phyloP scores from a whole-genome alignment of 768 basidiomycete species.

The Amanita muscaria region DNA sequence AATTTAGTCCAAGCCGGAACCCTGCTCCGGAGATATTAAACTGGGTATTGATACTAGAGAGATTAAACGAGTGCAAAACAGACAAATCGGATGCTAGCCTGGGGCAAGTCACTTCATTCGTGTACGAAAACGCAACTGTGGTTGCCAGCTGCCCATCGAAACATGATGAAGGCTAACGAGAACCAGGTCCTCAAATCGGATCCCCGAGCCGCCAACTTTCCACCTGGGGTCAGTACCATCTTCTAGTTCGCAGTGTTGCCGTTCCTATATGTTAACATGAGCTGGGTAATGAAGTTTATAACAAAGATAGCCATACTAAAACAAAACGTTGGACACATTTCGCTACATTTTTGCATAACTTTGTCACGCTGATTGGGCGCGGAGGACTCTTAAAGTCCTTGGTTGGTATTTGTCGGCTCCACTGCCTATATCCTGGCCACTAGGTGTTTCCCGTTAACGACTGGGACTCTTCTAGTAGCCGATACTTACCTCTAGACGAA shows the following conservation, averaged over 20 bases:
- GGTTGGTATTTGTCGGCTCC: slow-evolving; percentile 78
- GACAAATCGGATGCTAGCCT: too few relatives aligned
- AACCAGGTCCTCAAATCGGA: slow-evolving; percentile 58
- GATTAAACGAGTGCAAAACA: neutral
- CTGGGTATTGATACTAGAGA: neutral
- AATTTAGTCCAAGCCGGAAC: neutral
- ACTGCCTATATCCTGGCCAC: slow-evolving; percentile 77
- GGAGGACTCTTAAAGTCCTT: slow-evolving; percentile 75
- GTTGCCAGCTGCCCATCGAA: slow-evolving; percentile 78
- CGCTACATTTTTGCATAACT: slow-evolving; percentile 73
- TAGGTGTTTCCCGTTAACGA: slow-evolving; percentile 19
- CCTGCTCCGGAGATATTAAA: neutral
- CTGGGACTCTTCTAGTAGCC: neutral
- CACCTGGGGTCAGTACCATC: slow-evolving; percentile 54
- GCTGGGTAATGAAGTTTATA: slow-evolving; percentile 1
- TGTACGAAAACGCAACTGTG: slow-evolving; percentile 44
- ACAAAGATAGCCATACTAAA: slow-evolving; percentile 31
- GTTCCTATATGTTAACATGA: slow-evolving; percentile 29
- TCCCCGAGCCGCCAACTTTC: slow-evolving; percentile 50
- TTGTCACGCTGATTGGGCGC: slow-evolving; percentile 65
- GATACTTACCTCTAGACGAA: slow-evolving; percentile 56
- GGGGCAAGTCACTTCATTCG: slow-evolving; percentile 1
- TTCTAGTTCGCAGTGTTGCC: slow-evolving; percentile 44
- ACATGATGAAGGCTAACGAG: slow-evolving; percentile 79
- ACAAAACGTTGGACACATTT: slow-evolving; percentile 69